Evolutionary conservation across 192 early-diverging fungal genomes (phyloP).

Genomic region (Haplosporangium gracile): DNA sequence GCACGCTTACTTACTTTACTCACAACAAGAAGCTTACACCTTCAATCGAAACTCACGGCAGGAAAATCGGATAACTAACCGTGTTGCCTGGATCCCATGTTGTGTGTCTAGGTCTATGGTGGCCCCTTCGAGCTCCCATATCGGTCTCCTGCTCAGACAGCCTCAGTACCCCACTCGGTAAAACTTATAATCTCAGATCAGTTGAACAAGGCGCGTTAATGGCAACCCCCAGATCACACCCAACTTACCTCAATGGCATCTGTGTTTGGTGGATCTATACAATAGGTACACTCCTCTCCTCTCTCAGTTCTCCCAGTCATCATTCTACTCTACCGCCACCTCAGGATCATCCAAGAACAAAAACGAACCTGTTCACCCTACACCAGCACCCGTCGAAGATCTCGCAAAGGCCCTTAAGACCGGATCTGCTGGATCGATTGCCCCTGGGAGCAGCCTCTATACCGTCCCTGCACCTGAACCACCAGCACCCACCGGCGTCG

Average conservation of each 20-base stretch:
- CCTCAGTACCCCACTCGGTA: conserved; percentile 28
- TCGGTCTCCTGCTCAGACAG: conserved; percentile 19
- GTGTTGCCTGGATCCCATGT: neutral
- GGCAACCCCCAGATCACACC: neutral
- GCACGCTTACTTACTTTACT: neutral
- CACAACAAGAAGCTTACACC: neutral
- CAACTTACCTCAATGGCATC: neutral
- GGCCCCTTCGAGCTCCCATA: conserved; percentile 11
- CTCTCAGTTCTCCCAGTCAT: conserved; percentile 17
- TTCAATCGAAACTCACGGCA: neutral
- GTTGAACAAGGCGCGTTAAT: neutral
- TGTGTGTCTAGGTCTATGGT: conserved; percentile 14
- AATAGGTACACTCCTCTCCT: conserved; percentile 12
- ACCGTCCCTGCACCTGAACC: conserved; percentile 2
- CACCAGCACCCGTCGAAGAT: conserved; percentile 35
- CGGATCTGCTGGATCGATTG: conserved; percentile 30
- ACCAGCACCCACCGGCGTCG: conserved; percentile 25
- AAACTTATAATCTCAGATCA: neutral
- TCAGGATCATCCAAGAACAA: conserved; percentile 23
- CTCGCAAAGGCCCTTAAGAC: conserved; percentile 16
- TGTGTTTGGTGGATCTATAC: neutral
- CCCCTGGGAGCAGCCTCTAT: conserved; percentile 20
- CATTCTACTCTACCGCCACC: conserved; percentile 32
- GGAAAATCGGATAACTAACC: neutral
- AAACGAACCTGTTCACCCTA: conserved; percentile 19